Base-by-base conservation (phyloP, 129 eudicot genomes). In the Arctium minus region DNA sequence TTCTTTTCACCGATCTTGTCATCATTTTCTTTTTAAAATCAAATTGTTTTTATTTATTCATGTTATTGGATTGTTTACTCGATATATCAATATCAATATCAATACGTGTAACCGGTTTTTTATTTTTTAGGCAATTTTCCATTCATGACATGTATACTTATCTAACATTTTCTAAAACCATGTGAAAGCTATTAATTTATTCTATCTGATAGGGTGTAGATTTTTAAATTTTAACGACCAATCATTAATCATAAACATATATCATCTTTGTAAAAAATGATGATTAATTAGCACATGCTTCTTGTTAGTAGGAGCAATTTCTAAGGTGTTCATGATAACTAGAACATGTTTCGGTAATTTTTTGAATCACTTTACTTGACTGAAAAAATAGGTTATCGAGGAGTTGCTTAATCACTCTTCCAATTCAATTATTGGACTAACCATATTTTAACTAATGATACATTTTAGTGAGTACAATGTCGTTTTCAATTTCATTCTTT, bases 1-100 rank as follows among this genome's bases (percentile, higher is more conserved):
- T 65, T 64, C 46, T 46, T 62, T 75, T 82, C 80, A 42, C 29
- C 6, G 3, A 74, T 74, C 74, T 82, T 82, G 48, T 74, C 85
- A 82, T 75, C 46, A 29, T 0, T 60, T 60, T 27, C 12, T 35
- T 65, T 40, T 40, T 31, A 65, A 74, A 81, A 73, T 65, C 46
- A 74, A 64, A 18, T 30, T 74, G 80, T 65, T 30, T 81, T 38
- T 38, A 9, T 38, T 65, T 65, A 65, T 22, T 65, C 33, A 60
- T 56, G 3, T 40, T 9, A 30, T 17, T 37, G 29, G 3, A 73
- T 42, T 60, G 48, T 73, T 69, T 79, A 79, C 31, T 42, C 46
- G 11, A 36, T 0, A 27, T 4, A 48, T 32, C 76, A 79, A 53
- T 53, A 22, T 53, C 76, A 79, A 53, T 53, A 22, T 53, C 22